These are phyloP conservation scores for Camellia granthamiana DNA, from an alignment of 148 eudicot genomes.

Conservation along the genomic window DNA sequence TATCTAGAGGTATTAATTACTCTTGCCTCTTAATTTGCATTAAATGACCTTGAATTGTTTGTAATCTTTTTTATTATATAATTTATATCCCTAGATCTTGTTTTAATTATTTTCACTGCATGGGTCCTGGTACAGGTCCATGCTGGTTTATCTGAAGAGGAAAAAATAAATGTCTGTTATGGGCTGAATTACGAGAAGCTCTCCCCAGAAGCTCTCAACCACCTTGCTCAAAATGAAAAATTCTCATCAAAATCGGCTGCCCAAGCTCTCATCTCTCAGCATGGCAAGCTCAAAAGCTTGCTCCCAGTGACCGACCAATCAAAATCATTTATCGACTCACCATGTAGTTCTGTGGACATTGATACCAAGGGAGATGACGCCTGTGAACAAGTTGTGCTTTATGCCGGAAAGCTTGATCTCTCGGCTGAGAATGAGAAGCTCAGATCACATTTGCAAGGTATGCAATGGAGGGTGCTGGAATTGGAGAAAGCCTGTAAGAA, in stretches of 20 bases:
- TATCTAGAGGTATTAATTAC: constrained; percentile 61
- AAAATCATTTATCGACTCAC: constrained; percentile 27
- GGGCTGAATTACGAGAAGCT: constrained; percentile 69
- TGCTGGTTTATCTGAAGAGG: constrained; percentile 57
- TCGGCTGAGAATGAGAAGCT: constrained; percentile 55
- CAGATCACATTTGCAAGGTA: constrained; percentile 53
- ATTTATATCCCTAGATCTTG: background rate
- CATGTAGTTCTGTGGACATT: constrained; percentile 16
- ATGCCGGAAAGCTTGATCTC: constrained; percentile 41
- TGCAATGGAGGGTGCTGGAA: constrained; percentile 71
- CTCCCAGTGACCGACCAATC: constrained; percentile 29
- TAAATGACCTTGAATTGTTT: background rate
- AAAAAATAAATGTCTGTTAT: constrained; percentile 45
- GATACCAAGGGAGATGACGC: constrained; percentile 26
- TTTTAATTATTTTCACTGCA: background rate
- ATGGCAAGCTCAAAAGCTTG: constrained; percentile 50
- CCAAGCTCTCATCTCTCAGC: constrained; percentile 57
- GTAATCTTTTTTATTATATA: background rate
- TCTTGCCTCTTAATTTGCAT: background rate
- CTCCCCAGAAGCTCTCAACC: constrained; percentile 46
- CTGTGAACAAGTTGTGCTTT: constrained; percentile 36
- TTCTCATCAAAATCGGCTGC: constrained; percentile 54
- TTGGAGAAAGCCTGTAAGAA: constrained; percentile 65
- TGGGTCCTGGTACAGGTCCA: constrained; percentile 49
- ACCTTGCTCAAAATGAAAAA: constrained; percentile 50